These are phyloP conservation scores for Diplodia corticola DNA, from an alignment of 2,329 filamentous ascomycete species.

Conservation along the genomic window DNA sequence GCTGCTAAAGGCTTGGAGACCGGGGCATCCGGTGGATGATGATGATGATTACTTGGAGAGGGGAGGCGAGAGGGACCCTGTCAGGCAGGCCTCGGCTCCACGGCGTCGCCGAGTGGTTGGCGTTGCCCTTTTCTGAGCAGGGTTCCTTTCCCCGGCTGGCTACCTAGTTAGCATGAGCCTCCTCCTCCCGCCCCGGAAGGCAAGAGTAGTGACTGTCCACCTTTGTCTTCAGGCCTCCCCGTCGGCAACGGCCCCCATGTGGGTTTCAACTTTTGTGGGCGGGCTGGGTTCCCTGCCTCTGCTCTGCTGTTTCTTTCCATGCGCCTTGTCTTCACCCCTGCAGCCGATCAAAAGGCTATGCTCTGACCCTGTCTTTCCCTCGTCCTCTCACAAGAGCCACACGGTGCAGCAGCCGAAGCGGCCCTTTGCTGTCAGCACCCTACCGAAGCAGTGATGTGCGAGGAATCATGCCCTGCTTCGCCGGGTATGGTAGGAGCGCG, in stretches of 20 bases:
- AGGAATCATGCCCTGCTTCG: background rate
- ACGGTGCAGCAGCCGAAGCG: too few species aligned
- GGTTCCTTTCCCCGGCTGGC: background rate
- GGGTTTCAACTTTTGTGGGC: background rate
- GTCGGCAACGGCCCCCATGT: background rate
- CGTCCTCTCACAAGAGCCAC: background rate
- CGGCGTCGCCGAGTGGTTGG: conserved; percentile 1
- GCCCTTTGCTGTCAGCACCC: background rate
- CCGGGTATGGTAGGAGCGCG: background rate
- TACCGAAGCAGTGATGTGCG: too few species aligned
- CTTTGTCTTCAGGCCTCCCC: background rate
- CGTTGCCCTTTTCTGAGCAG: background rate
- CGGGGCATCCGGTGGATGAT: background rate
- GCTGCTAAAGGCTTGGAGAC: background rate
- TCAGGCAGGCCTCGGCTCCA: background rate
- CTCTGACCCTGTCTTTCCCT: background rate
- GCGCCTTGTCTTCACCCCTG: background rate
- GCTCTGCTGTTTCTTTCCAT: background rate
- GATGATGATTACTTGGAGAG: background rate
- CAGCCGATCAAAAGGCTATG: background rate
- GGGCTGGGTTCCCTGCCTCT: background rate
- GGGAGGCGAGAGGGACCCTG: background rate
- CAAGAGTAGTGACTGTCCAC: background rate
- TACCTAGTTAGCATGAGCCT: background rate
- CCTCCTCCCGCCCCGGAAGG: background rate